A percentile compares a stretch with the other conserved stretches of the same genome.
These are phyloP conservation scores for Candida multigemmis DNA, from an alignment of 805 yeast genomes.

Conservation along the genomic window DNA sequence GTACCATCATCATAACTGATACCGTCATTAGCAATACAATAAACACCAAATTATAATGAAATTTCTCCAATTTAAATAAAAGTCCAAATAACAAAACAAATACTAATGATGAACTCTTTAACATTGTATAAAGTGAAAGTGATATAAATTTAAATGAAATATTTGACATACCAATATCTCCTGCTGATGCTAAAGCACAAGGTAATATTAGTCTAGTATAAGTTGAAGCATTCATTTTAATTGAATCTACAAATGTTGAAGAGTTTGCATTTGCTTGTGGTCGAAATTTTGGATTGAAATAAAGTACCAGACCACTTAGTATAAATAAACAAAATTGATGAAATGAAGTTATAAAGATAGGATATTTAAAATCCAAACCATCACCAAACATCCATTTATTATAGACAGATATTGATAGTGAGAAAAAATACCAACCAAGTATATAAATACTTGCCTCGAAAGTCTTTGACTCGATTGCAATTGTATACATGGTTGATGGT, in stretches of 20 bases:
- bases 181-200: conserved; percentile 80
- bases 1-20: conserved; percentile 87
- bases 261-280: conserved; percentile 13
- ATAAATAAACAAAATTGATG: conserved; percentile 70
- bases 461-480: too few species aligned
- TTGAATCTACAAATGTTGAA: conserved; percentile 9
- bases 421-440: conserved; percentile 62
- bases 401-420: conserved; percentile 65
- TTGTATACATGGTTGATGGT: too few species aligned
- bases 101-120: conserved; percentile 79
- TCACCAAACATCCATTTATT: conserved; percentile 97
- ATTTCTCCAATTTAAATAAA: conserved; percentile 65
- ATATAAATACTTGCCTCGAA: conserved; percentile 21
- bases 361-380: conserved; percentile 71
- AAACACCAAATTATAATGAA: conserved; percentile 55
- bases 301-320: conserved; percentile 40
- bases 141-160: conserved; percentile 73
- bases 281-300: conserved; percentile 39
- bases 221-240: conserved; percentile 9
- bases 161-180: conserved; percentile 92
- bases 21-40: conserved; percentile 73
- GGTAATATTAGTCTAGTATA: conserved; percentile 59
- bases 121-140: conserved; percentile 82
- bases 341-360: conserved; percentile 72
- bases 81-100: conserved; percentile 89